These are phyloP conservation scores for Actinomortierella ambigua DNA, from an alignment of 371 early-diverging fungal genomes.

Conservation along the genomic window DNA sequence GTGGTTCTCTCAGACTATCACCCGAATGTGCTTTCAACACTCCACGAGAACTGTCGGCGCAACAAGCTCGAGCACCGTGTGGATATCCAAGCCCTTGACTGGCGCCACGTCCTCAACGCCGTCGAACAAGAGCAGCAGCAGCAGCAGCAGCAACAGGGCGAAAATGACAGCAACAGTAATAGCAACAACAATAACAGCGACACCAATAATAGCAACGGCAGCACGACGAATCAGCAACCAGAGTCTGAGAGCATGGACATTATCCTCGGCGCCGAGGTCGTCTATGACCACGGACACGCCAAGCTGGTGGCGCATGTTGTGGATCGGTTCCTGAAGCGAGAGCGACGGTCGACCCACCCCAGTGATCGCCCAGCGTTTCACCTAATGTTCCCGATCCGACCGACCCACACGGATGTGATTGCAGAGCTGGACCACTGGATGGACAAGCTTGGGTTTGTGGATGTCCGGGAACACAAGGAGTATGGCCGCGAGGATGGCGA, in stretches of 20 bases:
- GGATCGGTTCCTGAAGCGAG: conserved; percentile 35
- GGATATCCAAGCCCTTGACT: conserved; percentile 32
- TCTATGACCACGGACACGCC: conserved; percentile 45
- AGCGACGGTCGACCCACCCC: conserved; percentile 4
- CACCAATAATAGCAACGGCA: no score
- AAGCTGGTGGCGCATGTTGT: conserved; percentile 42
- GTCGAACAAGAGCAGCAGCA: no score
- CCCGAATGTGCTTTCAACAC: conserved; percentile 33
- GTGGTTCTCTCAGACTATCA: conserved; percentile 42
- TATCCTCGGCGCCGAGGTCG: conserved; percentile 41
- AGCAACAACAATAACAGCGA: not conserved
- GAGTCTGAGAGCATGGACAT: conserved; percentile 27
- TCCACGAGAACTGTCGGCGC: conserved; percentile 20
- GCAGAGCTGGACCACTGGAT: conserved; percentile 47
- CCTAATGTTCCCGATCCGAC: conserved; percentile 45
- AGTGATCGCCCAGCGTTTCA: conserved; percentile 32
- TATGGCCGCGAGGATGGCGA: conserved; percentile 47
- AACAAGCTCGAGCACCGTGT: conserved; percentile 30
- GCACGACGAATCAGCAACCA: not conserved
- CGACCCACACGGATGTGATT: conserved; percentile 40
- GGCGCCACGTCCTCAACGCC: conserved; percentile 23
- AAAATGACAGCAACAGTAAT: no score
- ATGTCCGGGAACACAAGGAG: conserved; percentile 25
- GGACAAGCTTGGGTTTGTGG: conserved; percentile 38
- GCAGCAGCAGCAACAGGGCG: not conserved